phyloP scores from a whole-genome alignment of 75 land plant species.

The Ceratopteris richardii region DNA sequence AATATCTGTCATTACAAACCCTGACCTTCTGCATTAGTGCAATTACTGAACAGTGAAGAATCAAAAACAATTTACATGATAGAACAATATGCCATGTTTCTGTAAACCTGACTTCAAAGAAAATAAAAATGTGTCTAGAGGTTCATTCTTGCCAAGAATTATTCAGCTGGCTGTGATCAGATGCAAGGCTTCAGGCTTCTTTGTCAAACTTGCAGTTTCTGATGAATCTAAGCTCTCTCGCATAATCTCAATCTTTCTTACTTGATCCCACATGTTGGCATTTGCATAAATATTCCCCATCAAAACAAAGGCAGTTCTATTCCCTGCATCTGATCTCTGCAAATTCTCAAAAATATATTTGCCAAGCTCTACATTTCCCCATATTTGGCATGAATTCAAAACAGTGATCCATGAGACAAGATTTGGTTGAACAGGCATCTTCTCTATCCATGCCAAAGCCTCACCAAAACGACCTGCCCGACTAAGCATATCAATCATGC shows the following conservation, averaged over 20 bases:
- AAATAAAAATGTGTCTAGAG: too few relatives aligned
- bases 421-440: slow-evolving; percentile 20
- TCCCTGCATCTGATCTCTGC: background rate
- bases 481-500: slow-evolving; percentile 17
- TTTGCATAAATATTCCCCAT: slow-evolving; percentile 9
- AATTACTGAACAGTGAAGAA: too few relatives aligned
- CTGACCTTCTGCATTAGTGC: too few relatives aligned
- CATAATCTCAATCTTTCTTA: slow-evolving; percentile 3
- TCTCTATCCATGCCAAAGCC: slow-evolving; percentile 17
- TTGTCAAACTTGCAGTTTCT: too few relatives aligned
- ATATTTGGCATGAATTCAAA: slow-evolving; percentile 16
- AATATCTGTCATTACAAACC: too few relatives aligned
- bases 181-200: too few relatives aligned
- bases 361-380: slow-evolving; percentile 20
- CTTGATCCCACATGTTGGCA: slow-evolving; percentile 18
- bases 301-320: background rate
- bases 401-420: slow-evolving; percentile 13
- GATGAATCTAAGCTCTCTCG: too few relatives aligned
- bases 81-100: too few relatives aligned
- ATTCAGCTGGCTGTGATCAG: too few relatives aligned
- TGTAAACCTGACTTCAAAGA: too few relatives aligned
- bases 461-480: slow-evolving; percentile 17
- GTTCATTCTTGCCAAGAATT: too few relatives aligned
- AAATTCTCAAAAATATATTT: slow-evolving; percentile 4
- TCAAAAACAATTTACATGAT: too few relatives aligned